phyloP scores from a whole-genome alignment of 2,329 filamentous ascomycete genomes.

The Hypoxylon sp. region DNA sequence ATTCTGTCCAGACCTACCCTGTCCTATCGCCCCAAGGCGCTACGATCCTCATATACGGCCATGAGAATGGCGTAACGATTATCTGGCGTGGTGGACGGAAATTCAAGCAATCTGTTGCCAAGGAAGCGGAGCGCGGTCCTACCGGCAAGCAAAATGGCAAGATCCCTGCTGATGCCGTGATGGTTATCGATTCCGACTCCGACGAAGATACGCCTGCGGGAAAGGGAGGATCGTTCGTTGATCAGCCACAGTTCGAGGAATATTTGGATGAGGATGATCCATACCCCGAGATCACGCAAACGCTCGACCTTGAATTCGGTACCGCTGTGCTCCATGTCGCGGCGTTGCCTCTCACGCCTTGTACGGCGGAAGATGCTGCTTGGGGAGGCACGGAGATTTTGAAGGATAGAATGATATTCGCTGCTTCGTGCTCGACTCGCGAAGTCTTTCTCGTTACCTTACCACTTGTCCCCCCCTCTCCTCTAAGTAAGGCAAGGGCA shows the following conservation, averaged over 20 bases:
- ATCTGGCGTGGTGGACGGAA: slow-evolving; percentile 74
- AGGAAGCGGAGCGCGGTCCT: slow-evolving; percentile 50
- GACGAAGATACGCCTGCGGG: slow-evolving; percentile 60
- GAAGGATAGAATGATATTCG: slow-evolving; percentile 72
- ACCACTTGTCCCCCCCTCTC: slow-evolving; percentile 73
- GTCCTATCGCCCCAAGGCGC: slow-evolving; percentile 74
- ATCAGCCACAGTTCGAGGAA: slow-evolving; percentile 73
- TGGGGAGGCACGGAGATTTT: slow-evolving; percentile 65
- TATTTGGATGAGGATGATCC: slow-evolving; percentile 63
- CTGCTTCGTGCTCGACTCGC: slow-evolving; percentile 71
- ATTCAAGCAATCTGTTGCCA: slow-evolving; percentile 65
- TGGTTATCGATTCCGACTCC: slow-evolving; percentile 76
- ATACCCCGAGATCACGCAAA: slow-evolving; percentile 71
- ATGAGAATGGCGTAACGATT: slow-evolving; percentile 73
- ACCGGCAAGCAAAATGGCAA: slow-evolving; percentile 68
- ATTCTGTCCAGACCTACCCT: slow-evolving; percentile 74
- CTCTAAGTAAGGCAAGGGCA: slow-evolving; percentile 69
- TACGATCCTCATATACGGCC: slow-evolving; percentile 73
- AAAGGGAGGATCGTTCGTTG: slow-evolving; percentile 58
- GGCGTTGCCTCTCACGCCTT: slow-evolving; percentile 67
- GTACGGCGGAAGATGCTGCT: slow-evolving; percentile 64
- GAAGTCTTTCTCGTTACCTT: slow-evolving; percentile 71
- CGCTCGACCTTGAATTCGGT: slow-evolving; percentile 72
- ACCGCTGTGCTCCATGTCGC: slow-evolving; percentile 70
- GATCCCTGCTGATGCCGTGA: slow-evolving; percentile 66